Percentiles rank a stretch among this genome's conserved stretches.
Conservation (phyloP, 2,329 filamentous ascomycete species). For the Diplodia seriata region DNA sequence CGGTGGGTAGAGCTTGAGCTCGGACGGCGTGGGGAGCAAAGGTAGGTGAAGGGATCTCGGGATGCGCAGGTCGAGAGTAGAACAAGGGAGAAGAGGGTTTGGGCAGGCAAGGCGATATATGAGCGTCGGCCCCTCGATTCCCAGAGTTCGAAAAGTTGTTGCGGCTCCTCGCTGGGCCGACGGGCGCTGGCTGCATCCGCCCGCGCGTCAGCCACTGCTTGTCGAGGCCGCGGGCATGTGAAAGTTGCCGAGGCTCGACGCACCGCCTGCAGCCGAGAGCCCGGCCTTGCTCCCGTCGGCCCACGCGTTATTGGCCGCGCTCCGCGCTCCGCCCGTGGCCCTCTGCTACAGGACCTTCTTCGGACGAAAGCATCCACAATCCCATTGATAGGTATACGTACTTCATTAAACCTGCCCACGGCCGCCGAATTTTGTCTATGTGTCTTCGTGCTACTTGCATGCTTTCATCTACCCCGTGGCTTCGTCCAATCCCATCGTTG, state of each 20-base stretch:
- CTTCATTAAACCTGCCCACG: constrained; percentile 12
- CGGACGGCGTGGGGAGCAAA: constrained; percentile 8
- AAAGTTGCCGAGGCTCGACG: constrained; percentile 25
- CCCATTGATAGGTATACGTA: neutral
- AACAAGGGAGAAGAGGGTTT: neutral
- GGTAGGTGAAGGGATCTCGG: neutral
- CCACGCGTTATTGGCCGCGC: constrained; percentile 12
- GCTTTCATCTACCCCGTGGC: constrained; percentile 17
- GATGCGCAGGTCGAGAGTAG: neutral
- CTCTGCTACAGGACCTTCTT: neutral
- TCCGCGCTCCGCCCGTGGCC: constrained; percentile 8
- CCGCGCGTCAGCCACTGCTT: constrained; percentile 3
- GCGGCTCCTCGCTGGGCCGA: constrained; percentile 17
- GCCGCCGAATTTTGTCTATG: constrained; percentile 12
- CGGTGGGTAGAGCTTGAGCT: constrained; percentile 23
- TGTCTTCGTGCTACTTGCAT: constrained; percentile 24
- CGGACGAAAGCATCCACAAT: constrained; percentile 11
- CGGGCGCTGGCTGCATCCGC: constrained; percentile 8
- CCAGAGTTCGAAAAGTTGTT: constrained; percentile 20
- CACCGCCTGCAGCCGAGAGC: constrained; percentile 12
- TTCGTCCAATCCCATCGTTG: constrained; percentile 1
- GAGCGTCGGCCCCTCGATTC: constrained; percentile 12
- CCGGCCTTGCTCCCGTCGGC: neutral
- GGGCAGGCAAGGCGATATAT: neutral
- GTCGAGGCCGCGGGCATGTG: constrained; percentile 16